These are phyloP conservation scores for Mucor sp. DNA, from an alignment of 371 early-diverging fungal species.

Conservation along the genomic window DNA sequence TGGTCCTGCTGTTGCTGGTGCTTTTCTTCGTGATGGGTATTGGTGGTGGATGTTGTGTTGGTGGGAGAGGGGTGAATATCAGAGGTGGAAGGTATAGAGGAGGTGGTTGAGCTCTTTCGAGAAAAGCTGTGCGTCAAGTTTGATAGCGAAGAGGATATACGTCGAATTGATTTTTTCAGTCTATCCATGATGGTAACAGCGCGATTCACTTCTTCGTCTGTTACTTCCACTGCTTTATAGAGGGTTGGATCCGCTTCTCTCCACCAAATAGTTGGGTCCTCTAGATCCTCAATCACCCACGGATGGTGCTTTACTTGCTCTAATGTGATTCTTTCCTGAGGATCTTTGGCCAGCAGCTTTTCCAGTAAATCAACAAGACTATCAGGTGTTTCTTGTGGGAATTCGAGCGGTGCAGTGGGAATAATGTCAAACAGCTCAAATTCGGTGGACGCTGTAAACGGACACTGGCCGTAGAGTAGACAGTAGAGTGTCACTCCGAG, in stretches of 20 bases:
- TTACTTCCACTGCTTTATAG: conserved; percentile 33
- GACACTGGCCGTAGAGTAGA: conserved; percentile 90
- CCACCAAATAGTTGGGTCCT: conserved; percentile 49
- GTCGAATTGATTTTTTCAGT: conserved; percentile 53
- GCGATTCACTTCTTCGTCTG: conserved; percentile 29
- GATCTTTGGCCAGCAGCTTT: conserved; percentile 81
- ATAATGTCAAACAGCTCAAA: conserved; percentile 92
- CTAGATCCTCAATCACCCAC: conserved; percentile 79
- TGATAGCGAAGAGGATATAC: conserved; percentile 61
- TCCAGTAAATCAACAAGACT: conserved; percentile 62
- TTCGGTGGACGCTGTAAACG: conserved; percentile 93
- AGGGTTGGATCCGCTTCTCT: conserved; percentile 27
- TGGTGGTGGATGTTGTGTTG: conserved; percentile 3
- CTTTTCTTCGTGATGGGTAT: background rate
- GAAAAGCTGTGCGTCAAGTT: conserved; percentile 26
- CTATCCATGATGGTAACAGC: conserved; percentile 38
- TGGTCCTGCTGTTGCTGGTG: background rate
- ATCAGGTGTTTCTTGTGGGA: conserved; percentile 25
- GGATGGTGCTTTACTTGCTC: conserved; percentile 85
- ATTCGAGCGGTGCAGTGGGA: conserved; percentile 55
- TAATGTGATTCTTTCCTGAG: conserved; percentile 72
- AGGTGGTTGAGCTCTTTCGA: background rate
- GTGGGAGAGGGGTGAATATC: conserved; percentile 12
- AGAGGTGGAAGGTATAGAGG: conserved; percentile 7
- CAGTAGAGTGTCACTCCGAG: conserved; percentile 98